phyloP scores from a whole-genome alignment of 345 rosid genomes.

The Conringia planisiliqua region DNA sequence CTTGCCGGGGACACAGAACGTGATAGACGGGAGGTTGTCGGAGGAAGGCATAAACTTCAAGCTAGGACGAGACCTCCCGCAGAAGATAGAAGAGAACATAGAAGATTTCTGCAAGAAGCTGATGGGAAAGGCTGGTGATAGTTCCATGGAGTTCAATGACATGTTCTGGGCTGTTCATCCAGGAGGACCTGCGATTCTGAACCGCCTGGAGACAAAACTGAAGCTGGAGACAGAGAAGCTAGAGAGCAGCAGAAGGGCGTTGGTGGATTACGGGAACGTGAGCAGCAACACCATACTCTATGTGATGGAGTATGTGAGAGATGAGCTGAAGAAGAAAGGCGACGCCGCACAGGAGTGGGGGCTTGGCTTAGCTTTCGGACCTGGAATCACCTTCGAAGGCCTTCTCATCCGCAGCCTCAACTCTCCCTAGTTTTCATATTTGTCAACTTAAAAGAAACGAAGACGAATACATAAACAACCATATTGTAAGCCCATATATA shows the following conservation, averaged over 20 bases:
- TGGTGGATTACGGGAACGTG: conserved; percentile 83
- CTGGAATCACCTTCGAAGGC: conserved; percentile 97
- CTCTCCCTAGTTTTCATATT: not conserved
- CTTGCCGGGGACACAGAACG: conserved; percentile 76
- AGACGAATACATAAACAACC: not conserved
- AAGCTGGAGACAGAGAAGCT: conserved; percentile 52
- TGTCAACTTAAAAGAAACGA: not conserved
- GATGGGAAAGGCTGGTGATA: conserved; percentile 44
- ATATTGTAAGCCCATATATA: not conserved
- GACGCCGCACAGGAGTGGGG: conserved; percentile 76
- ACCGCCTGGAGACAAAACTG: conserved; percentile 61
- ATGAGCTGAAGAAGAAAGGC: conserved; percentile 55
- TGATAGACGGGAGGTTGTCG: conserved; percentile 72
- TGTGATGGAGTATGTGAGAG: conserved; percentile 84
- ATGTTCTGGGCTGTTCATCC: conserved; percentile 98
- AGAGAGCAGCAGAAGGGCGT: conserved; percentile 74
- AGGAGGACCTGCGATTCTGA: conserved; percentile 89
- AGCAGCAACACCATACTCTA: conserved; percentile 87
- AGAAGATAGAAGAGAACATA: conserved; percentile 82
- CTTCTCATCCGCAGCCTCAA: conserved; percentile 77
- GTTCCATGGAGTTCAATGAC: conserved; percentile 49
- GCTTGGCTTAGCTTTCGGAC: conserved; percentile 84
- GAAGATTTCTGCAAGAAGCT: conserved; percentile 77
- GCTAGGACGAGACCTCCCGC: conserved; percentile 87
- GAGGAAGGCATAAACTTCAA: conserved; percentile 92